Conservation (phyloP, 2,329 filamentous ascomycete species). For the Pseudogymnoascus sp. region DNA sequence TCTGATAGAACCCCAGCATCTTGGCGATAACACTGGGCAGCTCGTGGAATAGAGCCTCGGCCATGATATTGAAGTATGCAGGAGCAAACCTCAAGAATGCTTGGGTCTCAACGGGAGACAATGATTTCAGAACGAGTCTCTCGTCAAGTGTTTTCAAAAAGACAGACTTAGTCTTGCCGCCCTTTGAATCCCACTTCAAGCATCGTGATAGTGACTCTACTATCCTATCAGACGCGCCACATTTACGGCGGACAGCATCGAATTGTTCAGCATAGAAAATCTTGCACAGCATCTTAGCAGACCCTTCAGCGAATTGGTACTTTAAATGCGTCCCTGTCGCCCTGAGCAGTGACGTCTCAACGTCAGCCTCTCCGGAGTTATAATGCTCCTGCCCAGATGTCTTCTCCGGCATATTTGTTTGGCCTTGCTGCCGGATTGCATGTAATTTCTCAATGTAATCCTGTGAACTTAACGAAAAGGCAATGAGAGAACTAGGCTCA, state of each 20-base stretch:
- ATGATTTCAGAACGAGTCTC: slow-evolving; percentile 68
- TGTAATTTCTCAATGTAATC: slow-evolving; percentile 78
- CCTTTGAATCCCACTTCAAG: slow-evolving; percentile 95
- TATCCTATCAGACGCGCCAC: slow-evolving; percentile 85
- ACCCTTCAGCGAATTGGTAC: slow-evolving; percentile 88
- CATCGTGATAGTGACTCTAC: slow-evolving; percentile 92
- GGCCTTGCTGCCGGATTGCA: slow-evolving; percentile 48
- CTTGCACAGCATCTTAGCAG: slow-evolving; percentile 94
- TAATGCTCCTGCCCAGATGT: neutral
- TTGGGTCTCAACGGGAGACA: slow-evolving; percentile 84
- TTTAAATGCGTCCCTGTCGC: slow-evolving; percentile 87
- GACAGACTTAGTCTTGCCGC: slow-evolving; percentile 94
- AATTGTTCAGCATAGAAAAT: slow-evolving; percentile 99
- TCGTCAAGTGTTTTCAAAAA: slow-evolving; percentile 96
- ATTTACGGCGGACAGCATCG: slow-evolving; percentile 86
- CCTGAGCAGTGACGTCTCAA: slow-evolving; percentile 78
- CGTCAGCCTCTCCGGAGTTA: slow-evolving; percentile 51
- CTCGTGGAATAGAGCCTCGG: slow-evolving; percentile 89
- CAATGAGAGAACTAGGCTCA: slow-evolving; percentile 92
- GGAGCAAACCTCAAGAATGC: slow-evolving; percentile 94
- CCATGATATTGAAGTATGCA: slow-evolving; percentile 96
- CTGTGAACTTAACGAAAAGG: slow-evolving; percentile 78
- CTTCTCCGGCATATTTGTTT: slow-evolving; percentile 27
- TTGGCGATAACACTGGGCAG: slow-evolving; percentile 95
- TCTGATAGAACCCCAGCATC: slow-evolving; percentile 97